These are phyloP conservation scores for Candida ficus DNA, from an alignment of 805 yeast species.

Conservation along the genomic window DNA sequence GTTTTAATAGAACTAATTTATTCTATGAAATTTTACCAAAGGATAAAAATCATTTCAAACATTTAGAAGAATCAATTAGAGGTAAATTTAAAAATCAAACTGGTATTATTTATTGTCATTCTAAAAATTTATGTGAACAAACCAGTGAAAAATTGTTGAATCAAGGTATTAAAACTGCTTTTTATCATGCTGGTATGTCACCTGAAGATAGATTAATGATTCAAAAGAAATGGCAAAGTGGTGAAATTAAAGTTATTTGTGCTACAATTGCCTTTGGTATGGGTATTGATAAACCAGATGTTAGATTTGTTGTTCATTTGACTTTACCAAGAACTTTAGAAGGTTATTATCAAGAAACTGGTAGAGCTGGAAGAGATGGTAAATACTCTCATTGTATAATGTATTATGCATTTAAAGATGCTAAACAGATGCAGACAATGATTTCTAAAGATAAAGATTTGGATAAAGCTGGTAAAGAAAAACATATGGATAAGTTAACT, in stretches of 20 bases:
- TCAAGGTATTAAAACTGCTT: constrained; percentile 64
- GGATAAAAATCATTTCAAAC: constrained; percentile 45
- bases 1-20: constrained; percentile 86
- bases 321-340: constrained; percentile 87
- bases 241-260: constrained; percentile 71
- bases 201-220: constrained; percentile 64
- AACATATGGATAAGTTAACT: constrained; percentile 68
- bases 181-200: constrained; percentile 93
- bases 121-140: constrained; percentile 83
- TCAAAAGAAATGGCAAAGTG: constrained; percentile 82
- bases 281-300: constrained; percentile 98
- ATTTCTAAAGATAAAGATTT: constrained; percentile 72
- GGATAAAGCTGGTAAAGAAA: constrained; percentile 59
- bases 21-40: constrained; percentile 74
- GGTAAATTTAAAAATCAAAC: constrained; percentile 50
- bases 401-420: constrained; percentile 79
- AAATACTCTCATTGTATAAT: constrained; percentile 72
- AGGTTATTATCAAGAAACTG: constrained; percentile 97
- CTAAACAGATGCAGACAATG: constrained; percentile 66
- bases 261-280: constrained; percentile 98
- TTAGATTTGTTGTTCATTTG: constrained; percentile 83
- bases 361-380: constrained; percentile 98
- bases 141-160: constrained; percentile 56
- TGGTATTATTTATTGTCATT: constrained; percentile 92
- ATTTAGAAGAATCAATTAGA: constrained; percentile 52